Base-by-base conservation (phyloP, 1,284 basidiomycete species). In the Cystobasidiaceae sp. region DNA sequence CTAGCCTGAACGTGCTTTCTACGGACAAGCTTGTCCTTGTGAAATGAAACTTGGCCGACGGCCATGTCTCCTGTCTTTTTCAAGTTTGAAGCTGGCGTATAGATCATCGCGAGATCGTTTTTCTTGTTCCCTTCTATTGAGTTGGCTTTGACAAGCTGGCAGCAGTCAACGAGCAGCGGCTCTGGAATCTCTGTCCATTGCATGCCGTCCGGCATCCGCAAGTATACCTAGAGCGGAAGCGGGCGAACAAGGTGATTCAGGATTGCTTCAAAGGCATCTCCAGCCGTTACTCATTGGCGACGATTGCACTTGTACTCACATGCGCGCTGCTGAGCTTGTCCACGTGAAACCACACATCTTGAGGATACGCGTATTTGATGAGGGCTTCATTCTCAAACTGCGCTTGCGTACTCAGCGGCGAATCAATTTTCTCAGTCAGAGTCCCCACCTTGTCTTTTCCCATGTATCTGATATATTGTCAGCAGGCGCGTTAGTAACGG, bases 61-160 rank as follows among this genome's bases (percentile, higher is more conserved):
- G 90, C 91, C 91, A 94, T 94, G 74, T 94, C 91, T 0, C 93
- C 93, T 7, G 89, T 88, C 90, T 97, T 97, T 88, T 91, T 67
- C 9, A 70, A 68, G 46, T 73, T 73, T 3, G 66, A 55, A 52
- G 69, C 60, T 0, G 92, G 93, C 0, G 93, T 97, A 76, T 93
- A 97, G 67, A 98, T 97, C 72, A 98, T 83, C 13, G 89, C 90
- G 28, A 97, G 74, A 75, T 94, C 89, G 71, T 94, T 89, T 78
- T 93, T 93, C 79, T 97, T 97, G 80, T 97, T 97, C 2, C 93
- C 93, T 93, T 97, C 91, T 61, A 98, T 98, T 3, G 90, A 93
- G 74, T 97, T 97, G 0, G 94, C 93, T 78, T 98, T 98, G 45
- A 97, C 93, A 0, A 98, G 81, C 77, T 98, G 94, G 0, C 91